Evolutionary conservation across 1,284 basidiomycete genomes (phyloP), one percentile per base, ranked within the genome.

Genomic region (Testicularia cyperi): DNA sequence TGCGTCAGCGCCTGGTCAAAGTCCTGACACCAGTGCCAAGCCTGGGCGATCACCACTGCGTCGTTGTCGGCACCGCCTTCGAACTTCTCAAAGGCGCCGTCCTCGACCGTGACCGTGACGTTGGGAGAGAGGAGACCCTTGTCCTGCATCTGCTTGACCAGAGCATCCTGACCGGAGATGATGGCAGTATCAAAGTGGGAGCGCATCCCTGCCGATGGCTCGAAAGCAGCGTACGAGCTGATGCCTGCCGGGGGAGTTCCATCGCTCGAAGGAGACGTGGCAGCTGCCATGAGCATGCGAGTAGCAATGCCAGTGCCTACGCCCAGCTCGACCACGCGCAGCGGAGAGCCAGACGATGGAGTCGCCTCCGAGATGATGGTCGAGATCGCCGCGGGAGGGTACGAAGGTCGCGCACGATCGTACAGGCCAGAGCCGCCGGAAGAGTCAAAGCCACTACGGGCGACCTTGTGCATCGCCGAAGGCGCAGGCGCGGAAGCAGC

Each of bases 11-110:
- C 61, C 6, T 26, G 27, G 24, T 70, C 51, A 32, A 48, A 67
- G 38, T 73, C 52, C n/a, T 53, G 49, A 30, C 65, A 69, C 72
- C 72, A 74, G 41, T 74, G 72, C 60, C 61, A 74, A 2, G 72
- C 72, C 37, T 72, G 68, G 0, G 70, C 70, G 5, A 70, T 63
- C 1, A 73, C 52, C 8, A 71, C 68, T n/a, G 60, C 44, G 23
- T 73, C 70, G 16, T 56, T 65, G 5, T 20, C 44, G 5, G 30
- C 13, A 4, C 57, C 62, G 0, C 57, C 68, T 3, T 63, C 44
- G 41, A 67, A 67, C 8, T 40, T 33, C 33, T 73, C 66, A 30
- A 73, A 73, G 2, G 58, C 47, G 13, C 68, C 70, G 13, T 71
- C 66, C n/a, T 54, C 44, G 24, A 61, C 26, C 2, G 38, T 24